phyloP scores from a whole-genome alignment of 2,329 filamentous ascomycete genomes.

The Pestalotiopsis sp. region DNA sequence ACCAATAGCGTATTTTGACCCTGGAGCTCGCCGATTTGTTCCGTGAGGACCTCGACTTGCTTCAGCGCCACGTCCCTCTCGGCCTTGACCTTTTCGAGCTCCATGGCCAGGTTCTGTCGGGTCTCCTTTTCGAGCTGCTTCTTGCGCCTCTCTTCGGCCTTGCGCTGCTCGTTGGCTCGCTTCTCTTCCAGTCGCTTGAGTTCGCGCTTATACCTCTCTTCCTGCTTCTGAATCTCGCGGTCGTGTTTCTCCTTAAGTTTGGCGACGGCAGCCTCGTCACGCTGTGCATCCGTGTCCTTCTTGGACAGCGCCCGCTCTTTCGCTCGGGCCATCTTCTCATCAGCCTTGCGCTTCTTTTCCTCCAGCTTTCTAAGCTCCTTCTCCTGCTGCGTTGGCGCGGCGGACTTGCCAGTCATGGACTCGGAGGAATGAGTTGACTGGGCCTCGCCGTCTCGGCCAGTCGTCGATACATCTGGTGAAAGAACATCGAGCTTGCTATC shows the following conservation, averaged over 20 bases:
- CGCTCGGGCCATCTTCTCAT: slow-evolving; percentile 38
- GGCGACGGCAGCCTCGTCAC: slow-evolving; percentile 44
- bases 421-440: slow-evolving; percentile 43
- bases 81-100: slow-evolving; percentile 54
- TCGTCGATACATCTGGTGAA: slow-evolving; percentile 24
- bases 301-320: slow-evolving; percentile 30
- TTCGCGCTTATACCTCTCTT: slow-evolving; percentile 68
- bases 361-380: slow-evolving; percentile 69
- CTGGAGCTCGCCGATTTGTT: slow-evolving; percentile 60
- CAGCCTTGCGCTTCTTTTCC: slow-evolving; percentile 48
- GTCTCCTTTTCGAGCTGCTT: slow-evolving; percentile 60
- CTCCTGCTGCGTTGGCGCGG: slow-evolving; percentile 47
- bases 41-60: slow-evolving; percentile 57
- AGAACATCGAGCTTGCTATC: slow-evolving; percentile 25
- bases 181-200: slow-evolving; percentile 66
- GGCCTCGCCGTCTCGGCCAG: slow-evolving; percentile 19
- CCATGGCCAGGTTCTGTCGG: slow-evolving; percentile 48
- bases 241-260: slow-evolving; percentile 68
- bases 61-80: slow-evolving; percentile 56
- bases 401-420: slow-evolving; percentile 33
- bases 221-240: slow-evolving; percentile 64
- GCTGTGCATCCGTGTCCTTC: slow-evolving; percentile 48
- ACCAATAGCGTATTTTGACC: slow-evolving; percentile 62
- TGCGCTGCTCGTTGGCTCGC: slow-evolving; percentile 63
- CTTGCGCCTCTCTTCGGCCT: slow-evolving; percentile 53